Evolutionary conservation across 208 protist genomes (phyloP).

Genomic region (Angomonas deanei): DNA sequence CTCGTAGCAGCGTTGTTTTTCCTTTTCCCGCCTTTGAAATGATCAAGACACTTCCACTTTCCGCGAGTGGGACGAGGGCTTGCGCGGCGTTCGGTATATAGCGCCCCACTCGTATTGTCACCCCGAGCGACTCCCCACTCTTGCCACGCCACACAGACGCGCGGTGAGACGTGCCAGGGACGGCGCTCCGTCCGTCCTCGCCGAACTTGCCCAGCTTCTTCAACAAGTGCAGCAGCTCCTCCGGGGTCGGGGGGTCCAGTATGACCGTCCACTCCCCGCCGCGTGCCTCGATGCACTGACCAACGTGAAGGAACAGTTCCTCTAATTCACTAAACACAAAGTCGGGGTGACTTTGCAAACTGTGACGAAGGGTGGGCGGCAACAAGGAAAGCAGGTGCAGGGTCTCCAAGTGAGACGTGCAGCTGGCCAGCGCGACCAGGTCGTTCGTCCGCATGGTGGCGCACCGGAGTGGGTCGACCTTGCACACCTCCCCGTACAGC

Average conservation of each 20-base stretch:
- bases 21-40: conserved; percentile 88
- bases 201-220: conserved; percentile 58
- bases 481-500: conserved; percentile 4
- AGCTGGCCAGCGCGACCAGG: conserved; percentile 45
- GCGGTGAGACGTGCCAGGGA: conserved; percentile 64
- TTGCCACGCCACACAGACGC: conserved; percentile 74
- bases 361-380: conserved; percentile 30
- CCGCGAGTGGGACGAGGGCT: conserved; percentile 48
- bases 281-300: conserved; percentile 73
- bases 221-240: conserved; percentile 47
- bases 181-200: conserved; percentile 68
- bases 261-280: conserved; percentile 47
- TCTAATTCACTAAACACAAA: conserved; percentile 55
- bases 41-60: conserved; percentile 75
- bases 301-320: conserved; percentile 73
- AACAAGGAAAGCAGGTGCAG: conserved; percentile 63
- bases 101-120: conserved; percentile 84
- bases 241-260: conserved; percentile 41
- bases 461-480: conserved; percentile 21
- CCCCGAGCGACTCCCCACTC: conserved; percentile 61
- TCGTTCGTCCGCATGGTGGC: conserved; percentile 43
- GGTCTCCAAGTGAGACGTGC: conserved; percentile 56
- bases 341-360: conserved; percentile 25
- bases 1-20: conserved; percentile 92
- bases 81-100: conserved; percentile 62